Percentiles rank a stretch among this genome's conserved stretches.
Evolutionary conservation across 257 asterid species (phyloP).

Genomic region (Ophiorrhiza pumila): DNA sequence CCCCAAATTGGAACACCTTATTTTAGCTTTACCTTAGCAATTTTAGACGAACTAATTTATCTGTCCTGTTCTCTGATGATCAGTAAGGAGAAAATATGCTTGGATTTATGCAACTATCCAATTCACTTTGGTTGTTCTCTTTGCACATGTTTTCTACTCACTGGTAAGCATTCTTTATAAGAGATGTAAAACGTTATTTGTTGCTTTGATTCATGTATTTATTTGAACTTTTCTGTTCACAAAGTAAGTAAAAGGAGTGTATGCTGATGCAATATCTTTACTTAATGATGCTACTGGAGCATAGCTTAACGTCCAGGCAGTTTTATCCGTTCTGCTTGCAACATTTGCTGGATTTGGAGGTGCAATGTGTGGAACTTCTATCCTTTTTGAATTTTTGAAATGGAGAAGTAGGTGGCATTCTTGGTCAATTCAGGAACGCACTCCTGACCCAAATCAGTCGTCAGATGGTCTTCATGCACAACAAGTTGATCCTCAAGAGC

Average conservation of each 20-base stretch:
- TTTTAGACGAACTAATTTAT: conserved; percentile 11
- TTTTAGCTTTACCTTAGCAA: background rate
- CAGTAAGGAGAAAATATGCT: conserved; percentile 71
- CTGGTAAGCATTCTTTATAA: conserved; percentile 46
- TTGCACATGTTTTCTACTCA: conserved; percentile 74
- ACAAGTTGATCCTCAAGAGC: conserved; percentile 31
- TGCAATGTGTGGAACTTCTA: conserved; percentile 74
- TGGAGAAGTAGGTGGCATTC: conserved; percentile 45
- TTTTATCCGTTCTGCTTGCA: conserved; percentile 70
- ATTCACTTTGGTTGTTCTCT: conserved; percentile 72
- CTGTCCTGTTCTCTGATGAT: conserved; percentile 10
- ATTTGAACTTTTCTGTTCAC: background rate
- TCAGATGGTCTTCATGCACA: conserved; percentile 28
- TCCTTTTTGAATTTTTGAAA: conserved; percentile 53
- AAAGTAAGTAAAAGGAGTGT: background rate
- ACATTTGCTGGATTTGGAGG: conserved; percentile 90
- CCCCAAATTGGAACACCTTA: background rate
- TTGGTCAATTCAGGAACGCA: conserved; percentile 32
- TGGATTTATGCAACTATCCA: conserved; percentile 83
- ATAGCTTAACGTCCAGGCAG: conserved; percentile 74
- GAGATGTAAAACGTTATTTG: background rate
- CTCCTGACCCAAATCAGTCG: conserved; percentile 33
- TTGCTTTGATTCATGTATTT: background rate
- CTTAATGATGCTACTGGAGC: conserved; percentile 11
- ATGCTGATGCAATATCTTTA: background rate